phyloP scores from a whole-genome alignment of 164 flowering plant genomes.

The Brasenia schreberi region DNA sequence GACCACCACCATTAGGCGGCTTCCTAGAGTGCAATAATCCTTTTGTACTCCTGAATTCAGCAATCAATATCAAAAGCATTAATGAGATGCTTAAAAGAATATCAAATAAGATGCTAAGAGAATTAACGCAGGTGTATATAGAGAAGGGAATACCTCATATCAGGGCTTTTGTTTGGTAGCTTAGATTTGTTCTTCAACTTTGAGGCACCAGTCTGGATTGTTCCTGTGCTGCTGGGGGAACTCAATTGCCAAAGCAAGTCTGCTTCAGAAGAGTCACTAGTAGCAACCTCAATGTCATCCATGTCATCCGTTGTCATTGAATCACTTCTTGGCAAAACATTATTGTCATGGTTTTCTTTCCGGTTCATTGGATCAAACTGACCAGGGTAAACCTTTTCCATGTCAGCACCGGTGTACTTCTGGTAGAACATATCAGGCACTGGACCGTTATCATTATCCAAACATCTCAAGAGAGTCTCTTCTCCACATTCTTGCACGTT shows the following conservation, averaged over 20 bases:
- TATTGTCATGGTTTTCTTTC: conserved; percentile 27
- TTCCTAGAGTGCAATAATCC: neutral
- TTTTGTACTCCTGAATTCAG: neutral
- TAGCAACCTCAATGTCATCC: conserved; percentile 73
- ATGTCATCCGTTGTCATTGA: conserved; percentile 35
- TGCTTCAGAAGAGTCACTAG: conserved; percentile 85
- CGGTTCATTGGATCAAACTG: conserved; percentile 20
- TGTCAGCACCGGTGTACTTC: conserved; percentile 42
- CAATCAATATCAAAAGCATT: no score
- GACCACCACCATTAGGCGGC: neutral
- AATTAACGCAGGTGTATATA: no score
- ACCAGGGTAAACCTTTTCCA: conserved; percentile 31
- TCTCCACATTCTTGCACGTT: conserved; percentile 64
- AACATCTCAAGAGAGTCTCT: conserved; percentile 10
- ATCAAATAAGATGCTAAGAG: no score
- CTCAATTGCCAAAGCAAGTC: conserved; percentile 84
- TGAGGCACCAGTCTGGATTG: conserved; percentile 12
- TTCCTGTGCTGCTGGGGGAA: conserved; percentile 35
- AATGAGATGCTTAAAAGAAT: no score
- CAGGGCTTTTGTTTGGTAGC: conserved; percentile 41
- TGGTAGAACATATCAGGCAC: conserved; percentile 37
- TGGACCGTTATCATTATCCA: conserved; percentile 13
- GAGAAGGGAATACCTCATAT: conserved; percentile 32
- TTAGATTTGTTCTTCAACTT: conserved; percentile 38
- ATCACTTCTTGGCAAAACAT: conserved; percentile 22